Evolutionary conservation across 192 early-diverging fungal species (phyloP).

Genomic region (Dispira simplex): DNA sequence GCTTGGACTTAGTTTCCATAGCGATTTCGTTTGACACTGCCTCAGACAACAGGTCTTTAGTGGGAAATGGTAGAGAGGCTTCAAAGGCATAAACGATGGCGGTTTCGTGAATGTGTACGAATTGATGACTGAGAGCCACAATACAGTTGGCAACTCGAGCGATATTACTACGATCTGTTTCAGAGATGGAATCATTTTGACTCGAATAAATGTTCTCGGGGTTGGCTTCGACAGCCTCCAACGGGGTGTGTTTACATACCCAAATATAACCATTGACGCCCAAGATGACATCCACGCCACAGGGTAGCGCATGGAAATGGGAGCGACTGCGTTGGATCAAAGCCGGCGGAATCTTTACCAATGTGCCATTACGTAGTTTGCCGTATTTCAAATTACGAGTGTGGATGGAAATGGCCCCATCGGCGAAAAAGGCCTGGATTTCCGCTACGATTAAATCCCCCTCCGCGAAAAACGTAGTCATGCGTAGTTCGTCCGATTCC

Average conservation of each 20-base stretch:
- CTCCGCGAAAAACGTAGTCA: conserved; percentile 88
- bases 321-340: conserved; percentile 85
- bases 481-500: conserved; percentile 92
- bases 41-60: conserved; percentile 44
- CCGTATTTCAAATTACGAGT: conserved; percentile 84
- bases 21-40: conserved; percentile 29
- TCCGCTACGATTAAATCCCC: conserved; percentile 91
- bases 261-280: conserved; percentile 96
- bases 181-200: conserved; percentile 71
- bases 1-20: conserved; percentile 11
- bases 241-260: conserved; percentile 64
- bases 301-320: conserved; percentile 85
- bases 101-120: conserved; percentile 75
- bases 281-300: conserved; percentile 84
- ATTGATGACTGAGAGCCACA: conserved; percentile 53
- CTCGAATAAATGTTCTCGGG: conserved; percentile 75
- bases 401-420: conserved; percentile 78
- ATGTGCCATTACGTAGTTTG: conserved; percentile 66
- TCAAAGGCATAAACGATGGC: conserved; percentile 87
- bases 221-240: conserved; percentile 46
- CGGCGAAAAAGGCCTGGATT: conserved; percentile 68
- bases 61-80: conserved; percentile 41
- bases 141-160: conserved; percentile 87
- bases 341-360: conserved; percentile 75
- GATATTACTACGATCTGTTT: conserved; percentile 61